A percentile compares a stretch with the other conserved stretches of the same genome.
phyloP scores from a whole-genome alignment of 345 rosid genomes.

The Populus davidiana region DNA sequence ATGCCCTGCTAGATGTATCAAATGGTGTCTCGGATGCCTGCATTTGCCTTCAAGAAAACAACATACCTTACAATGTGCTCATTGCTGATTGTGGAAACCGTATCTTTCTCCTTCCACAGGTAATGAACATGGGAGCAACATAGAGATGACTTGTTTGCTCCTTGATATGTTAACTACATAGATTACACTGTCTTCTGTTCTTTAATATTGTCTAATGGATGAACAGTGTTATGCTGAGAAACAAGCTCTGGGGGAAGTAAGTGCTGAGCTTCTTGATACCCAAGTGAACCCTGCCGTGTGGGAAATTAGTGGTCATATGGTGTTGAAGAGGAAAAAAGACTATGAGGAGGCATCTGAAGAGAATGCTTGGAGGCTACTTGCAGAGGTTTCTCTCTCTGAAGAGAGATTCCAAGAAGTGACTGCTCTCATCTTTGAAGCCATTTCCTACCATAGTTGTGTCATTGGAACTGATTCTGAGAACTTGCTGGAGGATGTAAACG shows the following conservation, averaged over 20 bases:
- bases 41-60: constrained; percentile 84
- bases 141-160: neutral
- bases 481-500: constrained; percentile 25
- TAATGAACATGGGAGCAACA: constrained; percentile 23
- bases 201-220: neutral
- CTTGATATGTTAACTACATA: neutral
- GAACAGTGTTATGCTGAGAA: constrained; percentile 93
- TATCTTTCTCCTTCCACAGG: constrained; percentile 85
- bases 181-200: neutral
- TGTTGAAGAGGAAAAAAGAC: constrained; percentile 84
- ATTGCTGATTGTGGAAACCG: constrained; percentile 78
- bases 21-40: constrained; percentile 62
- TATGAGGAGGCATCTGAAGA: constrained; percentile 83
- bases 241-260: constrained; percentile 92
- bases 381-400: constrained; percentile 83
- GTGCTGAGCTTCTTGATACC: constrained; percentile 71
- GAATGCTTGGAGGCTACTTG: constrained; percentile 87
- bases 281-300: constrained; percentile 99
- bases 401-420: constrained; percentile 79
- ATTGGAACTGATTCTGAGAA: constrained; percentile 22
- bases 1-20: constrained; percentile 51
- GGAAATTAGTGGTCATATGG: constrained; percentile 99
- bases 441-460: constrained; percentile 12
- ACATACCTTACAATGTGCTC: constrained; percentile 81
- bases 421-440: constrained; percentile 60